Percentiles rank a stretch among this genome's conserved stretches.
These are phyloP conservation scores for Urostyla sp. DNA, from an alignment of 73 alveolate genomes.

Conservation along the genomic window DNA sequence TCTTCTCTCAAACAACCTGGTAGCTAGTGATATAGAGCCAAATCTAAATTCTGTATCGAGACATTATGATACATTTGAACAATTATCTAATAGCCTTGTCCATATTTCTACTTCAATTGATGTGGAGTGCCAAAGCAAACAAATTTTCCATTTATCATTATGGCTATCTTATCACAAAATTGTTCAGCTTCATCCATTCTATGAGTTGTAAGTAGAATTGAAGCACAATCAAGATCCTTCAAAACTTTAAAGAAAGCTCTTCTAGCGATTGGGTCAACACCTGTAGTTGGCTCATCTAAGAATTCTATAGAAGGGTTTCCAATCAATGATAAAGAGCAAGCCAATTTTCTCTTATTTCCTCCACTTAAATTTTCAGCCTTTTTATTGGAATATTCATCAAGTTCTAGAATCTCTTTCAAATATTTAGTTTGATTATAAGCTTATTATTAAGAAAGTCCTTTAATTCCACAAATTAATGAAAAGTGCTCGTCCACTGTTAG, in stretches of 20 bases:
- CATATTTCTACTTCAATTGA: conserved; percentile 86
- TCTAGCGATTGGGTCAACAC: conserved; percentile 83
- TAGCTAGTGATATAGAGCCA: too few species aligned
- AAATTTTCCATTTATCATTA: conserved; percentile 89
- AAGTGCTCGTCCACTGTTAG: conserved; percentile 78
- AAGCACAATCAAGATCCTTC: conserved; percentile 57
- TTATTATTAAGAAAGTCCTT: conserved; percentile 42
- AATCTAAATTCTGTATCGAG: too few species aligned
- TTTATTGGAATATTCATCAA: conserved; percentile 25
- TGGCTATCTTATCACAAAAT: conserved; percentile 90
- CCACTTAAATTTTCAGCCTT: conserved; percentile 79
- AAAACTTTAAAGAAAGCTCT: conserved; percentile 66
- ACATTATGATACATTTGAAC: conserved; percentile 2
- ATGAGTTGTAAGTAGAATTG: conserved; percentile 92
- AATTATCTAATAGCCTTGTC: conserved; percentile 82
- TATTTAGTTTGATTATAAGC: conserved; percentile 3
- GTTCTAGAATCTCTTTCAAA: conserved; percentile 29
- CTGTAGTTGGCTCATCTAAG: conserved; percentile 87
- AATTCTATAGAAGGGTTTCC: conserved; percentile 76
- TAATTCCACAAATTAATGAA: conserved; percentile 68
- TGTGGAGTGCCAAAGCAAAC: conserved; percentile 90
- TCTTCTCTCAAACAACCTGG: too few species aligned
- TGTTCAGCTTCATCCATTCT: conserved; percentile 98
- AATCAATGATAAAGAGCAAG: conserved; percentile 84
- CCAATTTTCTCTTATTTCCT: conserved; percentile 88